These are phyloP conservation scores for Cicer arietinum DNA, from an alignment of 306 rosid species.

Conservation along the genomic window DNA sequence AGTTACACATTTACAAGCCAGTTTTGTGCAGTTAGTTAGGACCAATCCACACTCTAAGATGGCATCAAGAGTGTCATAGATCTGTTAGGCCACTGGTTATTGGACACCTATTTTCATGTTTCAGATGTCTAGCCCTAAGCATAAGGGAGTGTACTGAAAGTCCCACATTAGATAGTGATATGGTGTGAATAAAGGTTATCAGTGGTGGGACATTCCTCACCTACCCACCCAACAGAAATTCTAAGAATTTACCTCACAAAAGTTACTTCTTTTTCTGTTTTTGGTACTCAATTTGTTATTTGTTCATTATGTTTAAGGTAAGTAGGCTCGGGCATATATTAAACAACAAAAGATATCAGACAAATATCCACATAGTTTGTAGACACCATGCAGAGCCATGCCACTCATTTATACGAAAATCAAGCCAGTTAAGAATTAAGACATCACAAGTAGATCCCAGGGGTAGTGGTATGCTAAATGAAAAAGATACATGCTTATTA, in stretches of 20 bases:
- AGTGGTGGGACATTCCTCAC: too few species aligned
- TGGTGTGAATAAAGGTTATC: too few species aligned
- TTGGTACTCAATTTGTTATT: not conserved
- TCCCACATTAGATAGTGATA: too few species aligned
- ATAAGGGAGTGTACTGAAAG: too few species aligned
- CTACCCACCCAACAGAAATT: too few species aligned
- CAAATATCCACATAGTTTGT: not conserved
- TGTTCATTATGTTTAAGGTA: not conserved
- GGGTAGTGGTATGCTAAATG: conserved; percentile 2
- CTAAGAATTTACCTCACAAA: not conserved
- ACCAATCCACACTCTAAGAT: not conserved
- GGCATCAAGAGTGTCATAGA: not conserved
- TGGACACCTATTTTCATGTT: not conserved
- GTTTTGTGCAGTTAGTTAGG: not conserved
- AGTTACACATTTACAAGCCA: not conserved
- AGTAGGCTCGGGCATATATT: not conserved
- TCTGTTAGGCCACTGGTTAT: not conserved
- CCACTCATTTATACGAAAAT: not conserved
- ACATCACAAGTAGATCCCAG: conserved; percentile 17
- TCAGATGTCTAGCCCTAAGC: too few species aligned
- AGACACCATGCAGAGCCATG: not conserved
- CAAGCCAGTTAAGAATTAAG: conserved; percentile 12
- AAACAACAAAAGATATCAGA: not conserved
- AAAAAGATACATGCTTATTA: conserved; percentile 19
- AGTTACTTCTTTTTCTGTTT: not conserved